Conservation (phyloP, 768 basidiomycete genomes). For the Pisolithus orientalis region DNA sequence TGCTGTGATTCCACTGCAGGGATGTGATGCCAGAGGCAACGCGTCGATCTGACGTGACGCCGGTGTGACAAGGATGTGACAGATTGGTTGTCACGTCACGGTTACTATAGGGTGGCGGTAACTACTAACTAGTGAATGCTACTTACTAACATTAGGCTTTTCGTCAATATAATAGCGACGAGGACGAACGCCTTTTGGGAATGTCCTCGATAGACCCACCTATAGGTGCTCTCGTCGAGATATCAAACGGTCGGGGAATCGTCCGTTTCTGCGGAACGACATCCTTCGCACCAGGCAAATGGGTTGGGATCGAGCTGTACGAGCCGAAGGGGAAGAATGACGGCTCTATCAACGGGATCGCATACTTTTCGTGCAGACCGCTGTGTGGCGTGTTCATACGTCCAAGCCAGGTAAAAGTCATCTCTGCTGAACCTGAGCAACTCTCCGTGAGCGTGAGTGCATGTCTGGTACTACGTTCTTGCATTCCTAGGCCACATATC, state of each 20-base stretch:
- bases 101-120: no score
- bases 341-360: slow-evolving; percentile 71
- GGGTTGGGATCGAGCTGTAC: slow-evolving; percentile 89
- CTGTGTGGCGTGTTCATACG: slow-evolving; percentile 86
- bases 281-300: slow-evolving; percentile 81
- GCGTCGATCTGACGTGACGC: background rate
- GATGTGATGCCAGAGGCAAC: background rate
- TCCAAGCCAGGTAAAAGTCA: slow-evolving; percentile 73
- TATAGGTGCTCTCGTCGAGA: slow-evolving; percentile 72
- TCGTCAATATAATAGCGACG: no score
- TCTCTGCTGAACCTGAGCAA: slow-evolving; percentile 31
- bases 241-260: slow-evolving; percentile 74
- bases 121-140: no score
- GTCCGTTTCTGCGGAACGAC: slow-evolving; percentile 85
- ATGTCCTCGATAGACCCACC: slow-evolving; percentile 39
- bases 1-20: background rate
- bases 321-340: slow-evolving; percentile 93
- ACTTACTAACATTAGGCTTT: no score
- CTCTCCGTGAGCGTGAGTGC: slow-evolving; percentile 20
- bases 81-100: no score
- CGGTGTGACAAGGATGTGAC: background rate
- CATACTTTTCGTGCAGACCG: slow-evolving; percentile 77
- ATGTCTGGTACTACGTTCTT: background rate
- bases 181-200: background rate
- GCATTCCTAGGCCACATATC: background rate